Base-by-base conservation (phyloP, 2,329 filamentous ascomycete species). In the Endoconidiophora polonica region DNA sequence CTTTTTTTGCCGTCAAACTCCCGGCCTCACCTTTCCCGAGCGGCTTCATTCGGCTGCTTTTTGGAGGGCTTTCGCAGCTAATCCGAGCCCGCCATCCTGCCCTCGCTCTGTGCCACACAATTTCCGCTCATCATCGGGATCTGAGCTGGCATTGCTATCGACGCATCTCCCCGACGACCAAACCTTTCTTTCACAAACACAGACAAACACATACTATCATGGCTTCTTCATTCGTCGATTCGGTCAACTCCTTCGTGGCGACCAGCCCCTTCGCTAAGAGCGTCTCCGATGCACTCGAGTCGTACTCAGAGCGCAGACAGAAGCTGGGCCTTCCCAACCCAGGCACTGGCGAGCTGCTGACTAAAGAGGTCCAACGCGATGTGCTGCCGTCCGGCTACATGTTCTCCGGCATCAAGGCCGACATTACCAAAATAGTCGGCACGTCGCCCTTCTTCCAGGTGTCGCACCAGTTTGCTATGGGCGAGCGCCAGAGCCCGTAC, bases 341-440 rank as follows among this genome's bases (percentile, higher is more conserved):
- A 39, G 91, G 91, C 60, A 88, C 84, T 48, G 81, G 95, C 58
- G 91, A 98, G 68, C 81, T 80, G 62, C 81, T 94, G 64, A 77
- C 83, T 58, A 81, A 83, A 64, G 91, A 98, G 72, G 87, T 95
- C 55, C 83, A 93, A 71, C 87, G 88, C 68, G 88, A 95, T 76
- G 88, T 95, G 59, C 82, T 96, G 64, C 79, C 95, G 61, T 91
- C 83, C 69, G 94, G 95, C 73, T 84, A 86, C 66, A 93, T 91
- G 79, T 96, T 98, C 73, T 84, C 86, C 42, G 91, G 91, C 61
- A 76, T 98, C 65, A 85, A 90, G 63, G 93, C 90, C 65, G 91
- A 98, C 67, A 73, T 96, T 64, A 95, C 87, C 64, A 96, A 95
- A 74, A 81, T 86, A 63, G 94, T 96, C 70, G 91, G 87, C 74